These are phyloP conservation scores for Plasmodium berghei DNA, from an alignment of 169 alveolate genomes.

Conservation along the genomic window DNA sequence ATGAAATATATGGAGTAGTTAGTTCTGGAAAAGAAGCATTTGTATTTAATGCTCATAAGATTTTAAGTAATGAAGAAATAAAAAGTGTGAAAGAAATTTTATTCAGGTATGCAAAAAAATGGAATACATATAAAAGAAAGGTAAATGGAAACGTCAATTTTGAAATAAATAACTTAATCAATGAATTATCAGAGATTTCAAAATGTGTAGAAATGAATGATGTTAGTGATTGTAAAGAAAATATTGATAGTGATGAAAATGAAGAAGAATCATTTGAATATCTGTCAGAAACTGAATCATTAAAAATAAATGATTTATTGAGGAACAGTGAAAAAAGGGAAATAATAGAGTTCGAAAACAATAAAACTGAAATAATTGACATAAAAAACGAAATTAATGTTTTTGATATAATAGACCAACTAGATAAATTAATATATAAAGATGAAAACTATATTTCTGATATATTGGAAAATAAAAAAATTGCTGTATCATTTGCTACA, in stretches of 20 bases:
- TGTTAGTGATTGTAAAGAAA: not conserved
- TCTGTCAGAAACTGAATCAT: not conserved
- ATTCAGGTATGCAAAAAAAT: constrained; percentile 6
- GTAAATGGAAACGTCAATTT: not conserved
- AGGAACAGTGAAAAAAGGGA: constrained; percentile 5
- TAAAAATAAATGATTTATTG: not conserved
- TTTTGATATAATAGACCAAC: constrained; percentile 49
- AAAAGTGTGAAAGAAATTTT: constrained; percentile 33
- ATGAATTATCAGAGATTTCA: too few species aligned
- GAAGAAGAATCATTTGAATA: not conserved
- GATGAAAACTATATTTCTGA: constrained; percentile 75
- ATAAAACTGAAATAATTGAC: not conserved
- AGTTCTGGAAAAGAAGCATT: constrained; percentile 99
- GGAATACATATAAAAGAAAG: not conserved
- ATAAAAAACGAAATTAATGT: constrained; percentile 13
- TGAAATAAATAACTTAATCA: too few species aligned
- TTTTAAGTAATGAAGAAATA: constrained; percentile 74
- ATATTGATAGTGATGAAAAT: not conserved
- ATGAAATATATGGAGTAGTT: constrained; percentile 95
- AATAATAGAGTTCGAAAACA: not conserved
- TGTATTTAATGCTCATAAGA: constrained; percentile 92
- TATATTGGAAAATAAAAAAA: constrained; percentile 13
- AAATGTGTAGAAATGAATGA: not conserved
- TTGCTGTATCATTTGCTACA: constrained; percentile 92
- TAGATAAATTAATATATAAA: constrained; percentile 12